A percentile compares a stretch with the other conserved stretches of the same genome.
phyloP scores from a whole-genome alignment of 768 basidiomycete genomes.

The Basidioascus undulatus region DNA sequence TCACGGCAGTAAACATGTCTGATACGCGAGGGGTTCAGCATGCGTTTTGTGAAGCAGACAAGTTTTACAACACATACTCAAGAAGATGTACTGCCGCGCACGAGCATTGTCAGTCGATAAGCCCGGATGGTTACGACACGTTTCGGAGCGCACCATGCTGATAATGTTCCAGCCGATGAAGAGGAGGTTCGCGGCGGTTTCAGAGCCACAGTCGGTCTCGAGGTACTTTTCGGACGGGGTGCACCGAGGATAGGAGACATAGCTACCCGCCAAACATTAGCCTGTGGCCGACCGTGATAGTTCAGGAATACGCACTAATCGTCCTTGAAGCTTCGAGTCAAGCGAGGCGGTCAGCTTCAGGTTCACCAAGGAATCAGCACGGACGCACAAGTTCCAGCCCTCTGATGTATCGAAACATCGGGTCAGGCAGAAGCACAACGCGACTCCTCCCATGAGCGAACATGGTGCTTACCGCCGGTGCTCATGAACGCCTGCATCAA shows the following conservation, averaged over 20 bases:
- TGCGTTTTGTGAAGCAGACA: no score
- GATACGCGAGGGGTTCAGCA: no score
- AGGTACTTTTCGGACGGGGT: slow-evolving; percentile 29
- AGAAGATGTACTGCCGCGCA: slow-evolving; percentile 56
- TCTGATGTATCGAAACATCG: no score
- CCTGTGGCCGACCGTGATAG: no score
- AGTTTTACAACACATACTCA: no score
- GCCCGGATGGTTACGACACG: background rate
- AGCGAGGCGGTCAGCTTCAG: slow-evolving; percentile 29
- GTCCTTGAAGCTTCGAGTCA: slow-evolving; percentile 97
- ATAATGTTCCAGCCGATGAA: slow-evolving; percentile 90
- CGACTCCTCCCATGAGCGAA: slow-evolving; percentile 1
- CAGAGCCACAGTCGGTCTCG: slow-evolving; percentile 71
- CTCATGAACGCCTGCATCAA: slow-evolving; percentile 84
- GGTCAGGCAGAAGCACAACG: background rate
- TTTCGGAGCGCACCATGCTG: slow-evolving; percentile 36
- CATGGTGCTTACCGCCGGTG: slow-evolving; percentile 72
- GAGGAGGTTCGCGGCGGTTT: slow-evolving; percentile 50
- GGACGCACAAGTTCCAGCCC: no score
- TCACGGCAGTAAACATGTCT: slow-evolving; percentile 52
- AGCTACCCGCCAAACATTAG: no score
- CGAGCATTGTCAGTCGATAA: background rate
- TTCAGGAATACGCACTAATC: no score
- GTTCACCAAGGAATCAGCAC: slow-evolving; percentile 4
- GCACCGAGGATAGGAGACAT: slow-evolving; percentile 34